phyloP scores from a whole-genome alignment of 192 early-diverging fungal genomes.

The Backusella macrospora region DNA sequence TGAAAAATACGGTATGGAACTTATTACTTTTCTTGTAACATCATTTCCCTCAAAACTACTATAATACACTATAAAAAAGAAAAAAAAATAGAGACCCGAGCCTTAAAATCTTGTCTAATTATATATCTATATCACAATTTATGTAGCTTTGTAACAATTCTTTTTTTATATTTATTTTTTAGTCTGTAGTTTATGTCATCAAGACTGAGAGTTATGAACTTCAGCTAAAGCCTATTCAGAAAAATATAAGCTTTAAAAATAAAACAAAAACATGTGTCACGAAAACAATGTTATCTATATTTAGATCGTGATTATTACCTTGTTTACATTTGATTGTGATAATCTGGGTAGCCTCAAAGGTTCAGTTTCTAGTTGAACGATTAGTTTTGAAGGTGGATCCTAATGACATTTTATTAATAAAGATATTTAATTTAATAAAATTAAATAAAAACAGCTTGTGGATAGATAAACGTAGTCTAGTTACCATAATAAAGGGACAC shows the following conservation, averaged over 20 bases:
- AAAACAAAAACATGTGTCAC: neutral
- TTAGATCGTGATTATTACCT: neutral
- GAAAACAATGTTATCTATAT: neutral
- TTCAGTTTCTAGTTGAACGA: neutral
- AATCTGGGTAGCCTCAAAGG: slow-evolving; percentile 1
- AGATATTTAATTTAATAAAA: neutral
- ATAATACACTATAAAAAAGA: too few species aligned
- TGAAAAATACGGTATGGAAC: too few species aligned
- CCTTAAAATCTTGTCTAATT: too few species aligned
- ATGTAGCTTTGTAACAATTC: too few species aligned
- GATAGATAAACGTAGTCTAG: neutral
- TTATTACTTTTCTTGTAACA: too few species aligned
- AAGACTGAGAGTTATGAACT: neutral
- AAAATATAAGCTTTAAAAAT: too few species aligned
- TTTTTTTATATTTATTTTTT: neutral
- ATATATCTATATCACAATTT: too few species aligned
- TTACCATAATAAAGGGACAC: slow-evolving; percentile 40
- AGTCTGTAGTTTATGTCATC: neutral
- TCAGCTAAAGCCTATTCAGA: slow-evolving; percentile 3
- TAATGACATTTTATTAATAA: neutral
- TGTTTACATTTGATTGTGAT: slow-evolving; percentile 15
- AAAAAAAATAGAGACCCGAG: too few species aligned
- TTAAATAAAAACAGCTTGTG: neutral
- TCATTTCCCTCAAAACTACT: too few species aligned
- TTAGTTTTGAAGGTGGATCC: slow-evolving; percentile 24